These are phyloP conservation scores for Phlebiopsis gigantea DNA, from an alignment of 768 basidiomycete species.

Conservation along the genomic window DNA sequence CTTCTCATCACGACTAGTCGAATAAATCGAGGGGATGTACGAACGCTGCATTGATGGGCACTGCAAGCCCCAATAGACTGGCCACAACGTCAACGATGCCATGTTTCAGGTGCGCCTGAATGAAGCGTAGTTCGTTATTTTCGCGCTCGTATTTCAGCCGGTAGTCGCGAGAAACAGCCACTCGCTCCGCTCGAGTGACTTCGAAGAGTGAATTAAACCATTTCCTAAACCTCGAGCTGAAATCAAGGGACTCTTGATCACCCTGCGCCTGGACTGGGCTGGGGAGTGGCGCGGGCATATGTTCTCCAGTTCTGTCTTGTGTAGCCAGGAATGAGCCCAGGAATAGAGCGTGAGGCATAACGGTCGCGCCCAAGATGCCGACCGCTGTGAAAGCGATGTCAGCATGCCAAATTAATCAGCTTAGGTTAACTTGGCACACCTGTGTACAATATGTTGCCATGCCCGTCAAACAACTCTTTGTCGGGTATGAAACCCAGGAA, in stretches of 20 bases:
- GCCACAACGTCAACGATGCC: slow-evolving; percentile 41
- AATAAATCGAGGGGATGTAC: slow-evolving; percentile 2
- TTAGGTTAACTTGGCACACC: slow-evolving; percentile 33
- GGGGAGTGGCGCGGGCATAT: slow-evolving; percentile 20
- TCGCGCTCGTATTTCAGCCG: slow-evolving; percentile 30
- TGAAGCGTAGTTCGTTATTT: slow-evolving; percentile 31
- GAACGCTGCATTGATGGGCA: slow-evolving; percentile 33
- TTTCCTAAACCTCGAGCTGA: slow-evolving; percentile 2
- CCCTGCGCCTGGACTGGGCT: slow-evolving; percentile 2
- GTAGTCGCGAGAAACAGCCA: slow-evolving; percentile 18
- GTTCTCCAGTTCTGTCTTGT: slow-evolving; percentile 43
- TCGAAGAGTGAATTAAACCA: slow-evolving; percentile 20
- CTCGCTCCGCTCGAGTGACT: slow-evolving; percentile 21
- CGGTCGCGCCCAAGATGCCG: slow-evolving; percentile 79
- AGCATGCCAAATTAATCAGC: neutral
- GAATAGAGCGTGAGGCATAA: slow-evolving; percentile 91
- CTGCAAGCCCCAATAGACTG: slow-evolving; percentile 79
- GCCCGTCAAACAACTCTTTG: slow-evolving; percentile 43
- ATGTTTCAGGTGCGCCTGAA: slow-evolving; percentile 35
- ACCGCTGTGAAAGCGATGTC: neutral
- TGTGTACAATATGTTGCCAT: slow-evolving; percentile 50
- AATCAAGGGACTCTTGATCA: neutral
- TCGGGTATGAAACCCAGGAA: slow-evolving; percentile 78
- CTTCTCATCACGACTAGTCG: neutral
- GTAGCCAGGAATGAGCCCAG: slow-evolving; percentile 84